Evolutionary conservation across 2,329 filamentous ascomycete species (phyloP).

Genomic region (Epichloe baconii): DNA sequence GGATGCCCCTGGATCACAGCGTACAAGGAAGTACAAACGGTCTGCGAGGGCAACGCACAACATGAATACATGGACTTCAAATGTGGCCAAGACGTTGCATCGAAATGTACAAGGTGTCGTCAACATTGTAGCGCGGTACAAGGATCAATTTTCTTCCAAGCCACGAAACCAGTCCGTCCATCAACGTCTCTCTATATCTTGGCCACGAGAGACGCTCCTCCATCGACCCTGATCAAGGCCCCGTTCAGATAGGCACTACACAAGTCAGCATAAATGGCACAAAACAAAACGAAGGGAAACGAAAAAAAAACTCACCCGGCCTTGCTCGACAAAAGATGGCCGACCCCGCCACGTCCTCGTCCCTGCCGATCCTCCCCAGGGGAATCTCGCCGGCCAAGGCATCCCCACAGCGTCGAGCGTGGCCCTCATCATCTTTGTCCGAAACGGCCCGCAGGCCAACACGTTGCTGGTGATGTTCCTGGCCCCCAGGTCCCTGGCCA

Average conservation of each 20-base stretch:
- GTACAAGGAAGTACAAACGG: background rate
- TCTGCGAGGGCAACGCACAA: too few species aligned
- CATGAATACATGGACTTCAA: too few species aligned
- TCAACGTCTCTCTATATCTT: constrained; percentile 24
- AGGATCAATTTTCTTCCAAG: background rate
- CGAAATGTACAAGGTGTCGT: too few species aligned
- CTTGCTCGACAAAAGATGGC: constrained; percentile 56
- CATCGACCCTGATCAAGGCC: constrained; percentile 49
- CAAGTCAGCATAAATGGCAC: constrained; percentile 13
- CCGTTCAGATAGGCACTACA: constrained; percentile 46
- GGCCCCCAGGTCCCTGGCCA: constrained; percentile 47
- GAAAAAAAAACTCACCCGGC: constrained; percentile 36
- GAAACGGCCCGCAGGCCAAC: constrained; percentile 58
- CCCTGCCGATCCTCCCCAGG: constrained; percentile 51
- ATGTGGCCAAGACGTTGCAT: too few species aligned
- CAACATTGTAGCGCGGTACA: too few species aligned
- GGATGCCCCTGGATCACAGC: constrained; percentile 1
- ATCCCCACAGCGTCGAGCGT: constrained; percentile 41
- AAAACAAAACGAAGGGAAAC: constrained; percentile 27
- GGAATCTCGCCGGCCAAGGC: constrained; percentile 46
- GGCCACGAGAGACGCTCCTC: constrained; percentile 33
- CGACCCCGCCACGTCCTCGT: constrained; percentile 57
- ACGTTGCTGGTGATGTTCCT: constrained; percentile 52
- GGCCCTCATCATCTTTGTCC: constrained; percentile 55
- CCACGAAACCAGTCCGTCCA: too few species aligned